Evolutionary conservation across 441 rosid genomes (phyloP), one percentile per base, ranked within the genome.

Genomic region (Erodium trifolium): DNA sequence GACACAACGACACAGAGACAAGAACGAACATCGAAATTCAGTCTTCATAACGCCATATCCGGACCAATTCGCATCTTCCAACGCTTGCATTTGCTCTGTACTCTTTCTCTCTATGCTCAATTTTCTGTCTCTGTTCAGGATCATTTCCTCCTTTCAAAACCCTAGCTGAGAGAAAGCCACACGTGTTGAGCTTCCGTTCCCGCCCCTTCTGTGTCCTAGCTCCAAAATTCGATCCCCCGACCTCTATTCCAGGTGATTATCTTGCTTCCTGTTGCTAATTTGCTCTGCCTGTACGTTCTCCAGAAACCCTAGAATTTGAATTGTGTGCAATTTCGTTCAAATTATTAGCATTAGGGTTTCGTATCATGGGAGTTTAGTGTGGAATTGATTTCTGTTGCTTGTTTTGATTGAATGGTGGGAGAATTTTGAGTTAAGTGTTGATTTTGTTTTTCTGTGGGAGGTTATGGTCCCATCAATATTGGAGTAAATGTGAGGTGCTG

Each of bases 271-370:
- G 60, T 53, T 53, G 18, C 18, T 14, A n/a, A 53, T 53, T 53
- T 53, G 60, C 6, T 53, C 60, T 53, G 19, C 18, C 60, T 17
- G 49, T 43, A 43, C 13, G 49, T 43, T 12, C 49, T 43, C 49
- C 60, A 17, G 60, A 53, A 53, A 53, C 60, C 60, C 60, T 53
- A 53, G 60, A 53, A 53, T 53, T 53, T 53, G 60, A 53, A 53
- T n/a, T 53, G 14, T 53, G 60, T 53, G 60, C 60, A 53, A 53
- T 53, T 53, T 53, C 60, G 60, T n/a, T 53, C 0, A 4, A 17
- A 5, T 53, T 17, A 53, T 16, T 53, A 23, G 60, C 60, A 53
- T 53, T 53, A 53, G 18, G 23, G 60, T 53, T 53, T 17, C 8
- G 10, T 53, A 17, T 53, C 23, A 9, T 43, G 49, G 49, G 49